phyloP scores from a whole-genome alignment of 73 alveolate genomes.

The Paramecium biaurelia region DNA sequence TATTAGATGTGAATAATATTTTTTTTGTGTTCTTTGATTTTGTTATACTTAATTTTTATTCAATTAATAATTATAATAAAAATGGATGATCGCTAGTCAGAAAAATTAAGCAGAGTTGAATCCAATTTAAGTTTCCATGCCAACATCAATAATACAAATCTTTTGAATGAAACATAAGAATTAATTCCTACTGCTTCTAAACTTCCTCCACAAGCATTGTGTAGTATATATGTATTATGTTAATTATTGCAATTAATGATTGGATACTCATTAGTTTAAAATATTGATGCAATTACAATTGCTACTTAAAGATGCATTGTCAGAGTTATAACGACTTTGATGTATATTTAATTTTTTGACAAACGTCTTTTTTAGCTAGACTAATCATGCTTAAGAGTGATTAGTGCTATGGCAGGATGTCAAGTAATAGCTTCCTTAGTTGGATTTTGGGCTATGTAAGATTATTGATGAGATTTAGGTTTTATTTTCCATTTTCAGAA shows the following conservation, averaged over 20 bases:
- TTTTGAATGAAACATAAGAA: neutral
- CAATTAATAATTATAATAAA: neutral
- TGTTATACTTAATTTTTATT: neutral
- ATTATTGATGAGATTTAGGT: neutral
- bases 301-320: conserved; percentile 40
- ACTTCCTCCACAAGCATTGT: neutral
- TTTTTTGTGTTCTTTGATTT: neutral
- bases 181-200: neutral
- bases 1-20: no score
- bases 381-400: neutral
- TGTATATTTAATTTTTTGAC: neutral
- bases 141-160: neutral
- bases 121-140: conserved; percentile 39
- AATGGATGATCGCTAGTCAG: neutral
- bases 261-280: conserved; percentile 7
- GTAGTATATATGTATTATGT: neutral
- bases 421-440: neutral
- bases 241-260: neutral
- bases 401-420: neutral
- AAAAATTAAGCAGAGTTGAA: neutral
- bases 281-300: neutral
- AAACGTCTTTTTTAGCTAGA: neutral
- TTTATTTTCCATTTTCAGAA: conserved; percentile 34
- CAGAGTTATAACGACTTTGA: neutral
- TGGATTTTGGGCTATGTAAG: conserved; percentile 1